A percentile compares a stretch with the other conserved stretches of the same genome.
These are phyloP conservation scores for Corchorus capsularis DNA, from an alignment of 345 rosid species.

Conservation along the genomic window DNA sequence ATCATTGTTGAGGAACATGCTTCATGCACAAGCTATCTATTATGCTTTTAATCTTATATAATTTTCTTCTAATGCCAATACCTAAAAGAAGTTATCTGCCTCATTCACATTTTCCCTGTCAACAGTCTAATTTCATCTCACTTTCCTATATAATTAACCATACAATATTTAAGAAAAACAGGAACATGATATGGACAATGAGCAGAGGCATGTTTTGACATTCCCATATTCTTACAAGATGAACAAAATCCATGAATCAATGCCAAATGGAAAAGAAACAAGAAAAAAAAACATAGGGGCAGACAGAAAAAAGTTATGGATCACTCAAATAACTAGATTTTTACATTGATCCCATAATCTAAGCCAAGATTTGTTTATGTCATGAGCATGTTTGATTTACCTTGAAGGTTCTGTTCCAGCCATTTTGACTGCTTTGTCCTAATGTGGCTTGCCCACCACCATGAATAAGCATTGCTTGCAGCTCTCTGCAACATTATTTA, in stretches of 20 bases:
- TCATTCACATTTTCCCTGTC: not conserved
- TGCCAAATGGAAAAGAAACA: not conserved
- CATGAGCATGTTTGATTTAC: constrained; percentile 27
- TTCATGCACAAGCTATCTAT: not conserved
- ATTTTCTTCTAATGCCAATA: not conserved
- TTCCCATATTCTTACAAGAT: not conserved
- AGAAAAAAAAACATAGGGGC: not conserved
- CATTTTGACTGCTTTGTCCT: constrained; percentile 88
- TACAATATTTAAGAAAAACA: not conserved
- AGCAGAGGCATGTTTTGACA: not conserved
- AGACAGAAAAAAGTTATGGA: not conserved
- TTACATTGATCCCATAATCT: not conserved
- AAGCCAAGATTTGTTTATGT: not conserved
- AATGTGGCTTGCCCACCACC: constrained; percentile 97
- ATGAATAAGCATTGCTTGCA: constrained; percentile 78
- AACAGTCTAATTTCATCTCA: not conserved
- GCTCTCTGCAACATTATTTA: constrained; percentile 67
- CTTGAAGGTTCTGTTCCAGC: constrained; percentile 79
- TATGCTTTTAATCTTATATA: not conserved
- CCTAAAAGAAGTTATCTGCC: not conserved
- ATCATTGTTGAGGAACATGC: not conserved
- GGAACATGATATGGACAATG: not conserved
- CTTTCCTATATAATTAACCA: not conserved
- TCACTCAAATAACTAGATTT: not conserved
- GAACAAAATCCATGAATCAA: not conserved